Evolutionary conservation across 2,329 filamentous ascomycete species (phyloP).

Genomic region (Talaromyces sp.): DNA sequence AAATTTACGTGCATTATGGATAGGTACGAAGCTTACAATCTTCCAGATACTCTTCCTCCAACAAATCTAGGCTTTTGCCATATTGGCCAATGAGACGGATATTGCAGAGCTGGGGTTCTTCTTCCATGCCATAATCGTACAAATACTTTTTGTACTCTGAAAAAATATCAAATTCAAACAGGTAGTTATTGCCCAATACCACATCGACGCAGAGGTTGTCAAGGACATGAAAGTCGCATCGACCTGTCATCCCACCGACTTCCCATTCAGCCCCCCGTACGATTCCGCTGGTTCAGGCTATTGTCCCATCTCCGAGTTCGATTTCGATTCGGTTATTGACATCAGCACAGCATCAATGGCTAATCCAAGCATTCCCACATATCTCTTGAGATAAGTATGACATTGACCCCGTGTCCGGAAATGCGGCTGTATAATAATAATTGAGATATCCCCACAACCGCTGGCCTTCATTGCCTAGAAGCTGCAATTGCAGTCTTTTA

Average conservation of each 20-base stretch:
- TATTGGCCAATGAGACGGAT: background rate
- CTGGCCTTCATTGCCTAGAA: background rate
- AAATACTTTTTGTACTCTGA: background rate
- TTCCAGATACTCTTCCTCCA: background rate
- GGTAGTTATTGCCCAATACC: background rate
- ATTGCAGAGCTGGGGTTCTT: background rate
- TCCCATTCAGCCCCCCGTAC: background rate
- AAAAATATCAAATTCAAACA: background rate
- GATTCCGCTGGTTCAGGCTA: background rate
- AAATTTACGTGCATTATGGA: background rate
- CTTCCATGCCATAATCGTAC: background rate
- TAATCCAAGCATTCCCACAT: background rate
- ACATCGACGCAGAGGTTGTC: background rate
- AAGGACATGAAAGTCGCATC: background rate
- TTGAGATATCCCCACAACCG: background rate
- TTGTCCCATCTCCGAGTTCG: background rate
- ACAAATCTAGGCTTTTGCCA: background rate
- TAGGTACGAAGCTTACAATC: background rate
- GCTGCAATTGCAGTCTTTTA: background rate
- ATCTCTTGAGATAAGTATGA: background rate
- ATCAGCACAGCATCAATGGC: background rate
- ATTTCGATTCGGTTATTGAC: background rate
- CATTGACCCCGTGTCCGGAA: background rate
- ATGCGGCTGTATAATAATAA: background rate
- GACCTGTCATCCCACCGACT: background rate